Conservation (phyloP, 164 flowering plant species). For the Liriodendron chinense region DNA sequence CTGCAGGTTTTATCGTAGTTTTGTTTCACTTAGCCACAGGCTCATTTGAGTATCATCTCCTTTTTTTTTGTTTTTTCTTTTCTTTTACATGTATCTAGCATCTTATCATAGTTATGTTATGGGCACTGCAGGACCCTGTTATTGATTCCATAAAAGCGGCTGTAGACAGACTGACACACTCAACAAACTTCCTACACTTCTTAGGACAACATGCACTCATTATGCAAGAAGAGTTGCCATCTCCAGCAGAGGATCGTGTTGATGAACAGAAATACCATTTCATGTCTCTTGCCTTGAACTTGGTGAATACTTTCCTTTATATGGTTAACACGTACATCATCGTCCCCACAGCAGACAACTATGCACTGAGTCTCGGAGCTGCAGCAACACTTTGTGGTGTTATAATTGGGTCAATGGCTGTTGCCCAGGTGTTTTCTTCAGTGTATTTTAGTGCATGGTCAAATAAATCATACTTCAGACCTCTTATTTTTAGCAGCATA, state of each 20-base stretch:
- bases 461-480: slow-evolving; percentile 57
- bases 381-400: slow-evolving; percentile 64
- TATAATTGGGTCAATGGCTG: slow-evolving; percentile 64
- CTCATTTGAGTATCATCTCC: not conserved
- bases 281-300: slow-evolving; percentile 53
- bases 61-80: not conserved
- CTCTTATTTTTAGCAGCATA: slow-evolving; percentile 59
- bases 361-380: slow-evolving; percentile 59
- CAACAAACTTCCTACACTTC: slow-evolving; percentile 49
- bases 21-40: not conserved
- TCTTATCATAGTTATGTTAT: not conserved
- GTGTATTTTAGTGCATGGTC: slow-evolving; percentile 74
- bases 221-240: slow-evolving; percentile 45
- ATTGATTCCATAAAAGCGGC: slow-evolving; percentile 48
- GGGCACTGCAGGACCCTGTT: slow-evolving; percentile 43
- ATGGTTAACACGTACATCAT: slow-evolving; percentile 60
- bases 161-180: slow-evolving; percentile 44
- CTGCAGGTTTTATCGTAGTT: slow-evolving; percentile 3
- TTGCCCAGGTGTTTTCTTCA: slow-evolving; percentile 59
- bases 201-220: slow-evolving; percentile 59
- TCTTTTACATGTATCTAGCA: not conserved
- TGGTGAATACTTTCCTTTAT: slow-evolving; percentile 52
- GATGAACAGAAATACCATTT: slow-evolving; percentile 40
- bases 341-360: slow-evolving; percentile 61
- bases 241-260: slow-evolving; percentile 32